A percentile compares a stretch with the other conserved stretches of the same genome.
Evolutionary conservation across 768 basidiomycete genomes (phyloP).

Genomic region (Rhizopogon salebrosus): DNA sequence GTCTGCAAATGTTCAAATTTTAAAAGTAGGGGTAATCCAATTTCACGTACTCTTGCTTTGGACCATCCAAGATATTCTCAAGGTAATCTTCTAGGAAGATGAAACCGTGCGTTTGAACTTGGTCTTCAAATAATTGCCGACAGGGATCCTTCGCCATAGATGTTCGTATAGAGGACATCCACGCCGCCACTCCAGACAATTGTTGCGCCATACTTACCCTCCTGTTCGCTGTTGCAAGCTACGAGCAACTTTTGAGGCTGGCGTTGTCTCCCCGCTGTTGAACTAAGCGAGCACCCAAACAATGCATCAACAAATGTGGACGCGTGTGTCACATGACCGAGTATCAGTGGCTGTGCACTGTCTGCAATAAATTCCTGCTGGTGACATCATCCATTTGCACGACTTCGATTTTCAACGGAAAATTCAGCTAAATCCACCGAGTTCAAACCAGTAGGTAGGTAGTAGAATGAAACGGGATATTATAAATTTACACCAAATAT

Average conservation of each 20-base stretch:
- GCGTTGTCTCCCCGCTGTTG: background rate
- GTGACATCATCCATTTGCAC: no score
- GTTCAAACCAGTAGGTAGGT: background rate
- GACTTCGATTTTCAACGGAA: no score
- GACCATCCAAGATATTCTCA: slow-evolving; percentile 60
- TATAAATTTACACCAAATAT: background rate
- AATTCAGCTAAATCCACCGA: no score
- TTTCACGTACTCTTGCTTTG: slow-evolving; percentile 55
- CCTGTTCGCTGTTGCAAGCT: background rate
- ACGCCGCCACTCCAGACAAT: slow-evolving; percentile 50
- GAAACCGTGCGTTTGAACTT: slow-evolving; percentile 72
- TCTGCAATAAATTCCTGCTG: no score
- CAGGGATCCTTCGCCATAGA: slow-evolving; percentile 72
- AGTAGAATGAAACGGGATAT: background rate
- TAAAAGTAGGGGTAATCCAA: background rate
- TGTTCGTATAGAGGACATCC: slow-evolving; percentile 63
- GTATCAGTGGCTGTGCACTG: no score
- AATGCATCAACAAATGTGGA: slow-evolving; percentile 12
- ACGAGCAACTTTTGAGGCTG: background rate
- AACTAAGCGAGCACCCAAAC: slow-evolving; percentile 8
- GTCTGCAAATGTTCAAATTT: slow-evolving; percentile 32
- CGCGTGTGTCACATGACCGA: slow-evolving; percentile 26
- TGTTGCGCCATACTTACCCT: slow-evolving; percentile 8
- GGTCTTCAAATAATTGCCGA: slow-evolving; percentile 63
- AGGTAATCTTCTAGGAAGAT: slow-evolving; percentile 77